Conservation (phyloP, 495 filamentous ascomycete species). For the Daldinia decipiens region DNA sequence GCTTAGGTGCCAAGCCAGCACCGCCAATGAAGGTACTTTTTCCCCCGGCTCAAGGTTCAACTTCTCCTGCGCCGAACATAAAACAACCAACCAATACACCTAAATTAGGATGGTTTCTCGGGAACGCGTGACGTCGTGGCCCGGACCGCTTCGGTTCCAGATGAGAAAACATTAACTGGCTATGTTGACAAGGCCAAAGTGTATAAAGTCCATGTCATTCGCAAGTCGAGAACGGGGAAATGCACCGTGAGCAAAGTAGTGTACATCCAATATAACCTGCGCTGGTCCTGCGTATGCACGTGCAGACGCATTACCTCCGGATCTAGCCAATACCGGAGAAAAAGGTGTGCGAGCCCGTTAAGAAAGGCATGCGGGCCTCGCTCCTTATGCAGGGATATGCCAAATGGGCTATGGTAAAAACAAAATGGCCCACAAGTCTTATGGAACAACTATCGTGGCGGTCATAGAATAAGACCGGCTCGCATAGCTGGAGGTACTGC, state of each 20-base stretch:
- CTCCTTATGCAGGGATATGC: constrained; percentile 28
- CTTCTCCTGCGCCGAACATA: constrained; percentile 38
- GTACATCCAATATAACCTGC: constrained; percentile 34
- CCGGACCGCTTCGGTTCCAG: constrained; percentile 25
- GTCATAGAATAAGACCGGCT: constrained; percentile 18
- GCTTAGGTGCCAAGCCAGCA: constrained; percentile 42
- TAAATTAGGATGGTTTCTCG: constrained; percentile 27
- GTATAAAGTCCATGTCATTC: constrained; percentile 22
- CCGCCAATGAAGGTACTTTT: constrained; percentile 37
- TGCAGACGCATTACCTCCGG: constrained; percentile 38
- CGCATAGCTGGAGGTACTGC: constrained; percentile 17
- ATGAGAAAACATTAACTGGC: constrained; percentile 23
- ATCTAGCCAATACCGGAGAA: constrained; percentile 43
- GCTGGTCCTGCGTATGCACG: constrained; percentile 34
- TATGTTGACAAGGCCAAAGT: constrained; percentile 24
- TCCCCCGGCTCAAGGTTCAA: constrained; percentile 34
- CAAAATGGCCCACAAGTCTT: constrained; percentile 11
- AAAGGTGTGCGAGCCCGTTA: constrained; percentile 30
- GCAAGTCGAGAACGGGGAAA: constrained; percentile 23
- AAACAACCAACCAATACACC: constrained; percentile 37
- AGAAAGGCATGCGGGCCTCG: constrained; percentile 26
- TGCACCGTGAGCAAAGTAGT: constrained; percentile 30
- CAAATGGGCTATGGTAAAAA: constrained; percentile 21
- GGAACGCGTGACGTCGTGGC: constrained; percentile 19
- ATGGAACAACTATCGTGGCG: constrained; percentile 11